Evolutionary conservation across 2,329 filamentous ascomycete species (phyloP), one percentile per base, ranked within the genome.

Genomic region (Fusarium pseudoanthophilum): DNA sequence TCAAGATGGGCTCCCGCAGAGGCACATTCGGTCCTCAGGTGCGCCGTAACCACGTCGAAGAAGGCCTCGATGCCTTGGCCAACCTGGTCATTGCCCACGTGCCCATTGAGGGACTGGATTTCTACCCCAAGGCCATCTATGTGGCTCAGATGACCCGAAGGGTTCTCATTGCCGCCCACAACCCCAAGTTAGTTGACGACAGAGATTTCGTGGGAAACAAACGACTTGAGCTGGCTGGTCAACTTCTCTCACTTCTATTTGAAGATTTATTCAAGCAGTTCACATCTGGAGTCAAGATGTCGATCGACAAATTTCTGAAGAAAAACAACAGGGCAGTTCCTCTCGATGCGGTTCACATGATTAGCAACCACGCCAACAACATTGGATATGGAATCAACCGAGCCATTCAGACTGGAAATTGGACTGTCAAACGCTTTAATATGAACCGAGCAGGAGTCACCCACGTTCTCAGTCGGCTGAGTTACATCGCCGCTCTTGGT

Each of bases 181-280:
- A 99, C 79, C 90, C 93, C 3, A 94, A 92, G 64, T 86, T 98
- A 60, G 94, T 99, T 4, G 96, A 99, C 77, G 96, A 99, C 81
- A 90, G 96, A 79, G 97, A 99, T 83, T 99, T 98, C 79, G 95
- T 99, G 36, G 96, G 96, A 74, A 99, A 99, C 84, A 99, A 99
- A 84, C 91, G 96, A 68, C 86, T 99, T 48, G 96, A 99, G 82
- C 83, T 99, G 83, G 97, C 97, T 60, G 96, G 96, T 1, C 96
- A 98, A 83, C 91, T 99, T 80, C 85, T 99, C 69, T 95, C 96
- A 7, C 87, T 99, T 2, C 87, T 99, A 0, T 99, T 99, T 76
- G 97, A 99, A 82, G 97, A 99, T 86, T 84, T 98, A 68, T 99
- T 99, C 89, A 99, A 99, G 85, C 93, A 94, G 69, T 98, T 98